A percentile compares a stretch with the other conserved stretches of the same genome.
Evolutionary conservation across 176 grass and related monocot genomes (phyloP).

Genomic region (Oryza rufipogon): DNA sequence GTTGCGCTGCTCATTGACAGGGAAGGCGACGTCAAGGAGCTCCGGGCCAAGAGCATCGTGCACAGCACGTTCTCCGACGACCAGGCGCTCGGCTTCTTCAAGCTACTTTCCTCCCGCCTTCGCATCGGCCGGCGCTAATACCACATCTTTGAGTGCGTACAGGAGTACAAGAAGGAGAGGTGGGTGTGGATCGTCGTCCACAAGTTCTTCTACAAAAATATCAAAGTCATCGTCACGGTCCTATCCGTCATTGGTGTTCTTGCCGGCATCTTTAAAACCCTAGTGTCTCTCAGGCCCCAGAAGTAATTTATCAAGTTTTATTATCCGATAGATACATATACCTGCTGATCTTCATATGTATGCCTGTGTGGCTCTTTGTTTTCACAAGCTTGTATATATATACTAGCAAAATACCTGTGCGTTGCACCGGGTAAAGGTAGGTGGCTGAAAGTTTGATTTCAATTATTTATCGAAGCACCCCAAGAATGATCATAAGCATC

Average conservation of each 20-base stretch:
- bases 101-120: background rate
- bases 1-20: background rate
- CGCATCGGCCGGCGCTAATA: background rate
- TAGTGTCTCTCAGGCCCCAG: background rate
- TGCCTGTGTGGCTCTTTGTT: no score
- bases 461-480: no score
- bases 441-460: no score
- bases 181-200: background rate
- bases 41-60: background rate
- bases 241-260: constrained; percentile 3
- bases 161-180: constrained; percentile 14
- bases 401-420: no score
- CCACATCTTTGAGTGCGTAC: background rate
- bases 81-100: background rate
- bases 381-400: no score
- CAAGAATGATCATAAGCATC: no score
- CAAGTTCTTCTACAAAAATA: constrained; percentile 19
- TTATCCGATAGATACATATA: no score
- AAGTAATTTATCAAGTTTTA: background rate
- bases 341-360: no score
- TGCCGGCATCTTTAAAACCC: background rate
- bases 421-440: no score
- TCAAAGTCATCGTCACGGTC: background rate
- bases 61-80: background rate
- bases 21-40: background rate